These are phyloP conservation scores for Yamadazyma triangularis DNA, from an alignment of 1,139 yeast species.

Conservation along the genomic window DNA sequence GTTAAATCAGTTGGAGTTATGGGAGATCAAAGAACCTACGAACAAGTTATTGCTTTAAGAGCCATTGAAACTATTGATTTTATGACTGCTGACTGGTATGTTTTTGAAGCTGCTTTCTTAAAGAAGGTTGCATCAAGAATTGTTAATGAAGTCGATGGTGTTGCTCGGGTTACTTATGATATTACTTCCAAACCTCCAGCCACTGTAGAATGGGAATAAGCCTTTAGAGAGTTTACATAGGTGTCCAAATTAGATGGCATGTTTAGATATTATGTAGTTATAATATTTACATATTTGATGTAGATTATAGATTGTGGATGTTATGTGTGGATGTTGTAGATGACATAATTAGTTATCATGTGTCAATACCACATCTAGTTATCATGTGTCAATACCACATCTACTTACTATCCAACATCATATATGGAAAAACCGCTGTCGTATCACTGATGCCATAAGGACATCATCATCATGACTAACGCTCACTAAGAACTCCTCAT, in stretches of 20 bases:
- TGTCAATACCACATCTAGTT: slow-evolving; percentile 1
- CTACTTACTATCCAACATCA: slow-evolving; percentile 1
- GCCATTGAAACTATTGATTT: slow-evolving; percentile 97
- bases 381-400: slow-evolving; percentile 1
- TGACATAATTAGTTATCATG: slow-evolving; percentile 1
- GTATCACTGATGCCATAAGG: slow-evolving; percentile 46
- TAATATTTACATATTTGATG: not conserved
- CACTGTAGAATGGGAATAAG: slow-evolving; percentile 99
- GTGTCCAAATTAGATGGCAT: too few relatives aligned
- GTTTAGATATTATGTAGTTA: too few relatives aligned
- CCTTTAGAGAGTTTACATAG: too few relatives aligned
- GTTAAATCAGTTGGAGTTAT: slow-evolving; percentile 98
- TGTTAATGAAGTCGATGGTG: slow-evolving; percentile 97
- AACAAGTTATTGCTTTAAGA: slow-evolving; percentile 97
- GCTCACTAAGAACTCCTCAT: slow-evolving; percentile 51
- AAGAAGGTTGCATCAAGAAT: slow-evolving; percentile 93
- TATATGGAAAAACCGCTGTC: slow-evolving; percentile 23
- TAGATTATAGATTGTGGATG: too few relatives aligned
- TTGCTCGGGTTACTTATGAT: slow-evolving; percentile 97
- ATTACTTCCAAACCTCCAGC: slow-evolving; percentile 99
- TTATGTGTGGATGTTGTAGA: too few relatives aligned
- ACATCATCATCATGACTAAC: slow-evolving; percentile 65
- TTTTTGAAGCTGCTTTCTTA: slow-evolving; percentile 87
- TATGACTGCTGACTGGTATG: slow-evolving; percentile 99
- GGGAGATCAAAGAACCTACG: slow-evolving; percentile 99